Conservation (phyloP, 2,329 filamentous ascomycete species). For the Aotearoamyces nothofagi region DNA sequence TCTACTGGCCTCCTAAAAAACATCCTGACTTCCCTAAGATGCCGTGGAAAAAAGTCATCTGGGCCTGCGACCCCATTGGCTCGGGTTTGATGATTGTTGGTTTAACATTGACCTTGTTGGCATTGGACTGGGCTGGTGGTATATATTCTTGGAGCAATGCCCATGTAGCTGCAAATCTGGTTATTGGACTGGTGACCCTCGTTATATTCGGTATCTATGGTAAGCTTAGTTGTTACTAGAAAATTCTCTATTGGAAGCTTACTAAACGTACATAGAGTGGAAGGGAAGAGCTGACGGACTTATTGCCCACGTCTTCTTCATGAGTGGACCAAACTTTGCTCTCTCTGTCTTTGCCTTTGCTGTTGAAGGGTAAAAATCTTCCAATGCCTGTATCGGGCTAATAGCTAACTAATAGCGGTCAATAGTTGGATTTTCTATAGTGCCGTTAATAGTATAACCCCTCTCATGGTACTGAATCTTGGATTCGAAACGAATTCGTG, state of each 20-base stretch:
- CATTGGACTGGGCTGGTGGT: constrained; percentile 30
- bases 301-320: constrained; percentile 39
- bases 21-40: constrained; percentile 22
- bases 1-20: constrained; percentile 29
- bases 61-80: constrained; percentile 32
- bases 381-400: background rate
- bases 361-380: constrained; percentile 28
- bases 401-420: background rate
- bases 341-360: constrained; percentile 38
- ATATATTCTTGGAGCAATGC: constrained; percentile 20
- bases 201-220: constrained; percentile 19
- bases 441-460: constrained; percentile 33
- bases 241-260: constrained; percentile 9
- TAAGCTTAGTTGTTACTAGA: constrained; percentile 21
- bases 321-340: constrained; percentile 34
- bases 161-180: constrained; percentile 18
- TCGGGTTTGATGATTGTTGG: constrained; percentile 27
- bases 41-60: constrained; percentile 24
- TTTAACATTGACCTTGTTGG: constrained; percentile 28
- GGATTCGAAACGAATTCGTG: constrained; percentile 31
- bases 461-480: constrained; percentile 31
- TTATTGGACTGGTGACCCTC: constrained; percentile 16
- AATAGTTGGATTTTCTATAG: constrained; percentile 36
- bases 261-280: constrained; percentile 34
- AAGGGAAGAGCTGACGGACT: constrained; percentile 36